Percentiles rank a stretch among this genome's conserved stretches.
These are phyloP conservation scores for Amaranthus palmeri DNA, from an alignment of 148 eudicot genomes.

Conservation along the genomic window DNA sequence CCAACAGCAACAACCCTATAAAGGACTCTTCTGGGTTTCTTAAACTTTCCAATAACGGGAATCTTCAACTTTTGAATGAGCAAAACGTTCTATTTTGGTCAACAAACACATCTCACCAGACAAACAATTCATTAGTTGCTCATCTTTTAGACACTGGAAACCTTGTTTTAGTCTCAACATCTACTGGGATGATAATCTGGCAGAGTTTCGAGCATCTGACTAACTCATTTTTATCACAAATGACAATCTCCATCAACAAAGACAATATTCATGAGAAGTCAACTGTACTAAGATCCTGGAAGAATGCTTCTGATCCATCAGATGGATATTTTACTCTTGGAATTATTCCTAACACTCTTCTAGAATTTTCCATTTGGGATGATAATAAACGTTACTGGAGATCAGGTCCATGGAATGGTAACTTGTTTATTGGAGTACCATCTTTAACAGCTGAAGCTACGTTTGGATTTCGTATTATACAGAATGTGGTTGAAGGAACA, in stretches of 20 bases:
- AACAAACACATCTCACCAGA: slow-evolving; percentile 18
- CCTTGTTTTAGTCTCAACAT: slow-evolving; percentile 28
- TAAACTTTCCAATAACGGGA: slow-evolving; percentile 17
- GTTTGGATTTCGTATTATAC: too few relatives aligned
- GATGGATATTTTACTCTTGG: slow-evolving; percentile 13
- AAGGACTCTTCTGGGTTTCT: slow-evolving; percentile 17
- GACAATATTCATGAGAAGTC: slow-evolving; percentile 3
- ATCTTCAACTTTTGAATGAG: slow-evolving; percentile 27
- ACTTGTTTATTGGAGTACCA: too few relatives aligned
- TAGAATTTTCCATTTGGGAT: too few relatives aligned
- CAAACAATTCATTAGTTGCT: slow-evolving; percentile 21
- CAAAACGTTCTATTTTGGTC: slow-evolving; percentile 44
- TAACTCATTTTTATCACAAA: slow-evolving; percentile 39
- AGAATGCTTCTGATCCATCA: slow-evolving; percentile 27
- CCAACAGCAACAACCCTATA: slow-evolving; percentile 29
- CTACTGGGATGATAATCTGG: slow-evolving; percentile 34
- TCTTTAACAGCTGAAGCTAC: too few relatives aligned
- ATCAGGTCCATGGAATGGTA: too few relatives aligned
- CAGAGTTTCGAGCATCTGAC: slow-evolving; percentile 71
- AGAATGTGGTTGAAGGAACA: background rate
- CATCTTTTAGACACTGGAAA: slow-evolving; percentile 51
- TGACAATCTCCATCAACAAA: slow-evolving; percentile 10
- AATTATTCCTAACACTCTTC: too few relatives aligned
- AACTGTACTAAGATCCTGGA: slow-evolving; percentile 18
- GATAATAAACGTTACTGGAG: too few relatives aligned